phyloP scores from a whole-genome alignment of 495 filamentous ascomycete species.

The Lichenothelia convexa region DNA sequence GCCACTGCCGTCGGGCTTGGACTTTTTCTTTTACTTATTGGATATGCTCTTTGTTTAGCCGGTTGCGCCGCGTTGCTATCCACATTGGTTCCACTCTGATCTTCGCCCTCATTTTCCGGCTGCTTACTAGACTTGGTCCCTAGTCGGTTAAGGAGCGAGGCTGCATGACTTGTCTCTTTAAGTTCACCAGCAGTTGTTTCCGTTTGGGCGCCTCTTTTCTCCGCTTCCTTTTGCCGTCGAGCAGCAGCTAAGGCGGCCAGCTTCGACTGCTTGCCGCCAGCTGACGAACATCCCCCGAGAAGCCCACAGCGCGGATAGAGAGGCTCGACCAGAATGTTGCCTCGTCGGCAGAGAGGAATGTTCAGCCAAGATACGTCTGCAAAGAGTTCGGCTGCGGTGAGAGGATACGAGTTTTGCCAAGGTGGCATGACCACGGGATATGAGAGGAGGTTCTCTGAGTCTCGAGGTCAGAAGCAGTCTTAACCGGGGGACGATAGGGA shows the following conservation, averaged over 20 bases:
- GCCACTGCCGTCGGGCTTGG: not conserved
- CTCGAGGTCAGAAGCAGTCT: no score
- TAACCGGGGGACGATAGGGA: no score
- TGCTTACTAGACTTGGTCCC: conserved; percentile 1
- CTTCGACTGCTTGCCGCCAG: conserved; percentile 58
- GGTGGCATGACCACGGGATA: not conserved
- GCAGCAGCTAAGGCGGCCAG: conserved; percentile 77
- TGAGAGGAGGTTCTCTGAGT: conserved; percentile 8
- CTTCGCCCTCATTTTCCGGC: conserved; percentile 3
- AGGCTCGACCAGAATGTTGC: conserved; percentile 46
- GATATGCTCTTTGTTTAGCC: not conserved
- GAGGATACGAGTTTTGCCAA: not conserved
- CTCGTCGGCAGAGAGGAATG: conserved; percentile 48
- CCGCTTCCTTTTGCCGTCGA: conserved; percentile 66
- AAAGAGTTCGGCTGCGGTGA: conserved; percentile 43
- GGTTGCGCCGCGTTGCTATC: not conserved
- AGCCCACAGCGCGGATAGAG: conserved; percentile 41
- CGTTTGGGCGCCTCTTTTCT: conserved; percentile 30
- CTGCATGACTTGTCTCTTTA: conserved; percentile 6
- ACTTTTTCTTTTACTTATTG: not conserved
- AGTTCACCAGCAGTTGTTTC: conserved; percentile 1
- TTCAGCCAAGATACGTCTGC: conserved; percentile 73
- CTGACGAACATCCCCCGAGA: conserved; percentile 50
- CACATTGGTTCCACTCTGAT: not conserved
- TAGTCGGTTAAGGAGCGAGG: conserved; percentile 18